Evolutionary conservation across 1,139 yeast genomes (phyloP), one percentile per base, ranked within the genome.

Genomic region (Saccharomyces hybrid): DNA sequence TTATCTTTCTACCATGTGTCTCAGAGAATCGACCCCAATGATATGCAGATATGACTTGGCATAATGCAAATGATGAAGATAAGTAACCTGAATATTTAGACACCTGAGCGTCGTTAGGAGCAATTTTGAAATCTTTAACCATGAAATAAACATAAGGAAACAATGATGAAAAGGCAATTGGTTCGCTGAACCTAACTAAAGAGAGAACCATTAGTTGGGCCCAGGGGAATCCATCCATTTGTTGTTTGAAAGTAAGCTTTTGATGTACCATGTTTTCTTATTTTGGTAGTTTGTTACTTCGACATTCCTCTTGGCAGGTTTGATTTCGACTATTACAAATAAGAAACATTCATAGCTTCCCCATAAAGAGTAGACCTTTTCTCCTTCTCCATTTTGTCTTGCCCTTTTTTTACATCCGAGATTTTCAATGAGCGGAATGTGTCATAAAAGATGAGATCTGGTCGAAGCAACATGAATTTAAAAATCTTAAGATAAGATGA

Each of bases 61-160:
- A 70, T 38, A 73, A 60, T 16, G 86, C 82, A 70, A 81, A 81
- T 16, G 78, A 73, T 1, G 85, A 78, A 0, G 84, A 78, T 47
- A 82, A 68, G 59, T 81, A 81, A 5, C 86, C 86, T 4, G 84
- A 79, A 64, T 81, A 83, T 52, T 75, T 73, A 1, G 84, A 76
- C 41, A 82, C 78, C 32, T 79, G 78, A 9, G 79, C 76, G 55
- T 81, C 79, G 23, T 76, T 76, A 32, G 76, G 74, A 2, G 81
- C 78, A 30, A 81, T 72, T 5, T 79, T 76, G 60, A 82, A 81
- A 57, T 80, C 82, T 62, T 80, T 70, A 34, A 83, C 81, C 84
- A 83, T 80, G 67, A 81, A 83, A 65, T 79, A 83, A 27, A 83
- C 76, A 63, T 83, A 83, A 2, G 88, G 87, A 66, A 83, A 82